A percentile compares a stretch with the other conserved stretches of the same genome.
Conservation (phyloP, 345 rosid genomes). For the Syzygium jambos region DNA sequence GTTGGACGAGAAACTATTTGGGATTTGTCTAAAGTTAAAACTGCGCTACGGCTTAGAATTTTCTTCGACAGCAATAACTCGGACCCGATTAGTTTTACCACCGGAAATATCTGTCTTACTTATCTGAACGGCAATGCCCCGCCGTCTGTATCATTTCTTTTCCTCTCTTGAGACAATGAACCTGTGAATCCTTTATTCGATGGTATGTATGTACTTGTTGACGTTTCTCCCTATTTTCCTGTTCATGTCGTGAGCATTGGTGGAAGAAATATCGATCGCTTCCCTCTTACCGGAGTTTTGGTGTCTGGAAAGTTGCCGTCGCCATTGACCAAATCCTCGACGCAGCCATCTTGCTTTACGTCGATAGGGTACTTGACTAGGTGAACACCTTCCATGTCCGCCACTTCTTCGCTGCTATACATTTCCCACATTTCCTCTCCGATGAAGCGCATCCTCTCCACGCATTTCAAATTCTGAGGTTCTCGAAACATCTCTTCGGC, state of each 20-base stretch:
- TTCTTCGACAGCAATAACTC: not conserved
- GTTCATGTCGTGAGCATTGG: constrained; percentile 51
- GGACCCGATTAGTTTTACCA: not conserved
- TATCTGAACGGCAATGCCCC: not conserved
- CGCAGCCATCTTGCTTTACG: constrained; percentile 42
- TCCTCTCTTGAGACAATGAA: not conserved
- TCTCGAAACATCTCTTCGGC: constrained; percentile 23
- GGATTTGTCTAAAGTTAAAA: not conserved
- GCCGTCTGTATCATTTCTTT: not conserved
- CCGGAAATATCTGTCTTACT: not conserved
- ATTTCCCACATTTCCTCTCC: constrained; percentile 72
- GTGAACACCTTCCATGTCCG: constrained; percentile 75
- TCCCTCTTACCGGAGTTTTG: constrained; percentile 58
- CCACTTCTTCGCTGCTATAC: constrained; percentile 50
- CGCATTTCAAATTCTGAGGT: constrained; percentile 62
- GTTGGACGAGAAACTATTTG: not conserved
- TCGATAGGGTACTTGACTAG: constrained; percentile 54
- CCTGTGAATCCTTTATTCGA: not conserved
- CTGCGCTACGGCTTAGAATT: not conserved
- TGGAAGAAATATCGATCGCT: constrained; percentile 60
- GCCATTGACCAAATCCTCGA: constrained; percentile 35
- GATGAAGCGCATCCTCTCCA: constrained; percentile 26
- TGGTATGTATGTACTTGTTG: not conserved
- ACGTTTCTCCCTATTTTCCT: not conserved
- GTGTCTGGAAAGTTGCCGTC: constrained; percentile 69